Evolutionary conservation across 345 rosid species (phyloP).

Genomic region (Melastoma malabathricum): DNA sequence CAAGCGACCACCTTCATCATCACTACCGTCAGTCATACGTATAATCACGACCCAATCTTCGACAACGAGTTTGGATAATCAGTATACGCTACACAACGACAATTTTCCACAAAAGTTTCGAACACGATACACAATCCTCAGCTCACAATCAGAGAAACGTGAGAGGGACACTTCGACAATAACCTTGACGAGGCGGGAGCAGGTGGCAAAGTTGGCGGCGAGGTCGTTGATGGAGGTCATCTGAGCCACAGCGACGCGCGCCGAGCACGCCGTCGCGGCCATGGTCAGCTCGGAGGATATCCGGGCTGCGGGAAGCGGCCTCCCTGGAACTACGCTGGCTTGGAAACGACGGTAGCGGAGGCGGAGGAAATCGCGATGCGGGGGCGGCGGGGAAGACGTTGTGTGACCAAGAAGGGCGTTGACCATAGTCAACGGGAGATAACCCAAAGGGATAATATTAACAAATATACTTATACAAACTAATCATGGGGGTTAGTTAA

Average conservation of each 20-base stretch:
- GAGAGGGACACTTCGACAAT: neutral
- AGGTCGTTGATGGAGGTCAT: slow-evolving; percentile 87
- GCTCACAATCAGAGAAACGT: neutral
- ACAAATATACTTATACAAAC: slow-evolving; percentile 7
- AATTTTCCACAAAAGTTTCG: too few species aligned
- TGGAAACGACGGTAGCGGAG: slow-evolving; percentile 7
- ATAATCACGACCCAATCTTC: neutral
- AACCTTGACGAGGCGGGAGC: slow-evolving; percentile 83
- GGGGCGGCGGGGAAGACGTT: neutral
- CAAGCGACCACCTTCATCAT: too few species aligned
- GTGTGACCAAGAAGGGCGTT: neutral
- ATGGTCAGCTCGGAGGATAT: slow-evolving; percentile 10
- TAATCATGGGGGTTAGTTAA: slow-evolving; percentile 2
- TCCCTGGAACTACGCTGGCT: neutral
- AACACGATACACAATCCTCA: too few species aligned
- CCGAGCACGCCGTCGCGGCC: slow-evolving; percentile 36
- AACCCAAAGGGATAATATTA: slow-evolving; percentile 4
- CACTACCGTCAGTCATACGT: too few species aligned
- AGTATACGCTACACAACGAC: too few species aligned
- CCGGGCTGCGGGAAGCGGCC: too few species aligned
- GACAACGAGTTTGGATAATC: neutral
- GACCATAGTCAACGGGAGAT: slow-evolving; percentile 27
- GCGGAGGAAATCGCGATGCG: slow-evolving; percentile 5
- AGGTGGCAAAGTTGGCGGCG: slow-evolving; percentile 67
- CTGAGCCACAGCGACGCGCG: slow-evolving; percentile 91